Percentiles rank a stretch among this genome's conserved stretches.
These are phyloP conservation scores for Arxiozyma slooffiae DNA, from an alignment of 1,139 yeast genomes.

Conservation along the genomic window DNA sequence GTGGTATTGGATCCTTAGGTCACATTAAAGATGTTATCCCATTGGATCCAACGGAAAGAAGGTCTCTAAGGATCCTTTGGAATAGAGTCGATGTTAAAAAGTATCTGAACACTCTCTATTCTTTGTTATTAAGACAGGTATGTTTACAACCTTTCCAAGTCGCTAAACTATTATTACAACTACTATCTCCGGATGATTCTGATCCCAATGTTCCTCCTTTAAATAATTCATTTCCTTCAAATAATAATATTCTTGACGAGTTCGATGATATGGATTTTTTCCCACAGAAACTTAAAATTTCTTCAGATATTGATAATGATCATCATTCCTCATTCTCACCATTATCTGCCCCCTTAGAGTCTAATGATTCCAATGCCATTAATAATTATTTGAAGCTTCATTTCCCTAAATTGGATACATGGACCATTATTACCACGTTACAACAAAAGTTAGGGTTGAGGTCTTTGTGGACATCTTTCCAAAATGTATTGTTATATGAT, in stretches of 20 bases:
- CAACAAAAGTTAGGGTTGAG: background rate
- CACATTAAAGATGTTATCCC: background rate
- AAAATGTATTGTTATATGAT: background rate
- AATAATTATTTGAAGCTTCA: constrained; percentile 21
- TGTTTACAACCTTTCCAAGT: constrained; percentile 86
- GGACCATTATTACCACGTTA: background rate
- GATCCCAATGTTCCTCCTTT: background rate
- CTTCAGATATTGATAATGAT: background rate
- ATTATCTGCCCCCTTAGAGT: background rate
- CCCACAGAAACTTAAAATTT: constrained; percentile 19
- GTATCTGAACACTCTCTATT: background rate
- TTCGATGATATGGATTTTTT: constrained; percentile 46
- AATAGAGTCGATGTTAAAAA: background rate
- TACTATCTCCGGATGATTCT: background rate
- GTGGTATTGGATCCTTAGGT: constrained; percentile 37
- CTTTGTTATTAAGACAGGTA: constrained; percentile 42
- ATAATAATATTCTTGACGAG: constrained; percentile 1
- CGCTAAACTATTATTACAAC: constrained; percentile 63
- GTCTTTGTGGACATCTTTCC: constrained; percentile 1
- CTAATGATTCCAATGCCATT: background rate
- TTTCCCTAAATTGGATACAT: background rate
- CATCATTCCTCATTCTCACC: background rate
- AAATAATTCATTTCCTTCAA: background rate
- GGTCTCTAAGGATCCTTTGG: background rate
- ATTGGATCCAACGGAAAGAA: background rate